Base-by-base conservation (phyloP, 345 rosid species). In the Physaria fendleri region DNA sequence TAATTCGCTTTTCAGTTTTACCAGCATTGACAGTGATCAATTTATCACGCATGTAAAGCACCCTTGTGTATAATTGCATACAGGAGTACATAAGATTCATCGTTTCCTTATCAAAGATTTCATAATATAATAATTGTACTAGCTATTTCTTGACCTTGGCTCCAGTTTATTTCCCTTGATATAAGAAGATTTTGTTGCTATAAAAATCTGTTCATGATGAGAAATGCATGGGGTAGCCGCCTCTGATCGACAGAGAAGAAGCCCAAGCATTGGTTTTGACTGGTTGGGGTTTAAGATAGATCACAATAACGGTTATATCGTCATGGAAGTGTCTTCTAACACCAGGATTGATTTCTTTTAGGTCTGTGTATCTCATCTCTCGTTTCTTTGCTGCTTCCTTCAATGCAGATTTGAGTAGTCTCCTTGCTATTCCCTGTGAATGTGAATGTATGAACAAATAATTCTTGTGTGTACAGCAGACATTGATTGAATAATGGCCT, bases 291-390 rank as follows among this genome's bases (percentile, higher is more conserved):
- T 82, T 79, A 2, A 84, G 68, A 52, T 77, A 82, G 43, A 82
- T 66, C 3, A 87, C 85, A 13, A 76, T 20, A 29, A 79, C 85
- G 0, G 85, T 71, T 7, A 87, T 82, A 58, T 87, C 92, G 23
- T 87, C 89, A 11, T 87, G 95, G 56, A 87, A 87, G 72, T 87
- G 92, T 46, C 95, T 78, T 59, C 95, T 72, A 2, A 85, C 89
- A 3, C 92, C 89, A 27, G 69, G 58, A 27, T 72, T 73, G 2
- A 87, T 79, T 77, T 81, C 79, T 35, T 82, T 71, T 71, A 87
- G 46, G 71, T 87, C 89, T 24, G 87, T 62, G 71, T 81, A 81
- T 69, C 95, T 79, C 85, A 87, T 85, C 66, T 87, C 95, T 71
- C 95, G 75, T 75, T 82, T 87, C 81, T 59, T 85, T 11, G 95